Base-by-base conservation (phyloP, 2,329 filamentous ascomycete genomes). In the Zelopaecilomyces penicillatus region DNA sequence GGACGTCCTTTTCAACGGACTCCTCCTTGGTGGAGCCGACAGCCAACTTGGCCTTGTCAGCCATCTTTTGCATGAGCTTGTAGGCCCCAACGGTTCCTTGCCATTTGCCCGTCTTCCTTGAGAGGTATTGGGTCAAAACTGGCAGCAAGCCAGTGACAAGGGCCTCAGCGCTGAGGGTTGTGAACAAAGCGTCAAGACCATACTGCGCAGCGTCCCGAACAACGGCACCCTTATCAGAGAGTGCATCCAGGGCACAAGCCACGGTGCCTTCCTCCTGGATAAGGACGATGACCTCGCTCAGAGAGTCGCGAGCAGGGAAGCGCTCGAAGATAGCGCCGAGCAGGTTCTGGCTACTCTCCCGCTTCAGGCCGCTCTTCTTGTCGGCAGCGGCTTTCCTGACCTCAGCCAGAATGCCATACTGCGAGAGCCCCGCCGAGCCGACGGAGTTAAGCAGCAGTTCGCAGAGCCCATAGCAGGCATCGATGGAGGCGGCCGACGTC, bases 281-380 rank as follows among this genome's bases (percentile, higher is more conserved):
- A 12, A 96, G 69, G 53, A 98, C 83, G 37, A 89, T 69, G 41
- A 87, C 80, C 68, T 97, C 90, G 64, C 81, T 87, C 52, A 88
- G 68, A 43, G 80, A 83, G 61, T 93, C 84, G 53, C 82, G 78
- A 39, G 80, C 72, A 38, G 89, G 87, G 60, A 97, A 85, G 35
- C 85, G 82, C 73, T 98, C 93, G 58, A 97, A 91, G 39, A 98
- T 73, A 44, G 94, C 91, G 46, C 94, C 93, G 27, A 97, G 76
- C 36, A 95, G 83, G 65, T 96, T 94, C 80, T 97, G 94, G 53
- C 90, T 85, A 59, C 89, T 88, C 70, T 98, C 93, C 57, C 91
- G 79, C 56, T 79, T 80, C 34, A 84, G 76, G 11, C 84, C 85
- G 65, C 83, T 90, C 75, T 98, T 98, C 81, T 97, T 98, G 70